Evolutionary conservation across 306 rosid genomes (phyloP), one percentile per base, ranked within the genome.

Genomic region (Fragaria iinumae): DNA sequence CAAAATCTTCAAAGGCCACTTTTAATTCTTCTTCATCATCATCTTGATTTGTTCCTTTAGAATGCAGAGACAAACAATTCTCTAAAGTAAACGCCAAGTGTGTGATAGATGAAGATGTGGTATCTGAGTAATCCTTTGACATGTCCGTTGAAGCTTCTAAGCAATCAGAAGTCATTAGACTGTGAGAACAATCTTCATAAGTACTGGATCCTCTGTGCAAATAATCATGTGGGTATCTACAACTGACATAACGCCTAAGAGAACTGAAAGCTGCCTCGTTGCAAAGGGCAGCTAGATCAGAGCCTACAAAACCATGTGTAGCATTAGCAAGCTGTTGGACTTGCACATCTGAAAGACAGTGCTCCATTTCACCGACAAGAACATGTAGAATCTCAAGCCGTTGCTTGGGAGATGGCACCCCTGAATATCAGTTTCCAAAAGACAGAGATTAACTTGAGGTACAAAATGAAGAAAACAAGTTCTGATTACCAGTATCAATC

Each of bases 261-360:
- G 96, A 89, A 84, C 86, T 81, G 47, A 85, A 83, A 43, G 88
- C 96, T 8, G 97, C 96, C 80, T 87, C 91, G 69, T 90, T 89
- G 85, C 97, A 89, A 68, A 94, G 93, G 64, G 91, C 84, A 79
- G 90, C 92, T 67, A 94, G 86, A 89, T 94, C 97, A 81, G 95
- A 94, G 77, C 96, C 98, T 20, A 94, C 95, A 77, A 92, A 94
- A 63, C 97, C 97, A 84, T 94, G 98, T 66, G 96, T 90, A 67
- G 81, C 82, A 57, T 85, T 80, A 73, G 92, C 95, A 80, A 92
- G 95, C 66, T 94, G 86, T 82, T 92, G 85, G 79, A 90, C 85
- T 83, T 94, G 96, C 67, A 60, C 44, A 20, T 83, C 87, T 20
- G 83, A 85, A 78, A 94, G 95, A 34, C 86, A 71, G 77, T 94